These are phyloP conservation scores for Plasmodium gaboni DNA, from an alignment of 169 alveolate genomes.

Conservation along the genomic window DNA sequence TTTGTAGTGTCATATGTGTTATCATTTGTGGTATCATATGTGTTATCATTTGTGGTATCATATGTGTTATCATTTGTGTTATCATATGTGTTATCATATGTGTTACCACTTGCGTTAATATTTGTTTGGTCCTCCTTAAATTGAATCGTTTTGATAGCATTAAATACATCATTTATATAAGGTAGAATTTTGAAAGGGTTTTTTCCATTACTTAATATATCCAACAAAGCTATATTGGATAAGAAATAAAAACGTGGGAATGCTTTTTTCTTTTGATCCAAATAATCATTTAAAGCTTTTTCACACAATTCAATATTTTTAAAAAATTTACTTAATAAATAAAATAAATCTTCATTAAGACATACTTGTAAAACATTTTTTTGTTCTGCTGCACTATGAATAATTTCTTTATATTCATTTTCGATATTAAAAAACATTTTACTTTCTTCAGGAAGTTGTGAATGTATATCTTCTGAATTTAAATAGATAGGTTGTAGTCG, in stretches of 20 bases:
- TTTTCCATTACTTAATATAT: constrained; percentile 95
- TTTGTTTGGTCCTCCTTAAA: constrained; percentile 12
- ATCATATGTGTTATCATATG: background rate
- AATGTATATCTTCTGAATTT: constrained; percentile 96
- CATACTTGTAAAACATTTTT: constrained; percentile 94
- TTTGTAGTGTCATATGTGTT: background rate
- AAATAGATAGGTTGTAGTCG: constrained; percentile 95
- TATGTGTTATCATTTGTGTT: background rate
- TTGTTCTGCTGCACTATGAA: constrained; percentile 93
- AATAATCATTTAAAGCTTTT: constrained; percentile 95
- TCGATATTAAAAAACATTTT: constrained; percentile 94
- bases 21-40: too few species aligned
- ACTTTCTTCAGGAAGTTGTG: constrained; percentile 96
- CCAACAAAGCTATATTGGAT: constrained; percentile 95
- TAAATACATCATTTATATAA: constrained; percentile 46
- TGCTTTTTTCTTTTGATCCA: constrained; percentile 95
- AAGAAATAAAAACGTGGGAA: constrained; percentile 98
- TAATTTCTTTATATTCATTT: constrained; percentile 94
- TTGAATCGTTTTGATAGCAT: constrained; percentile 50
- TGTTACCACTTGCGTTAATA: background rate
- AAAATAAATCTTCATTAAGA: constrained; percentile 94
- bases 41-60: background rate
- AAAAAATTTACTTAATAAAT: constrained; percentile 87
- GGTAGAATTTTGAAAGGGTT: constrained; percentile 89
- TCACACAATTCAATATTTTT: constrained; percentile 95